Base-by-base conservation (phyloP, 495 filamentous ascomycete species). In the Rusavskia elegans region DNA sequence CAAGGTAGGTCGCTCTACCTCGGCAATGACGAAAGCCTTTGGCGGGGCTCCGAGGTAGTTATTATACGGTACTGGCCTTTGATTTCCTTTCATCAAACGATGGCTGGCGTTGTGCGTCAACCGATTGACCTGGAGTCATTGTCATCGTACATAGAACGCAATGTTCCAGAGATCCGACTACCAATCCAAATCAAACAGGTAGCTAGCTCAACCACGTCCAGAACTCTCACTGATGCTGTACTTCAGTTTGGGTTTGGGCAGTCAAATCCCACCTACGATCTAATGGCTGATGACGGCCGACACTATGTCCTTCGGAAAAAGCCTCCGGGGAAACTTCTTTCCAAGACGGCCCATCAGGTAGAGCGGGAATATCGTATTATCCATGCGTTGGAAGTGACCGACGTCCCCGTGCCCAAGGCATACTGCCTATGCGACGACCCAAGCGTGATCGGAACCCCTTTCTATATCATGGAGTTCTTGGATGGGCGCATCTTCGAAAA, bases 391-490 rank as follows among this genome's bases (percentile, higher is more conserved):
- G 77, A 79, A 23, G 61, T 69, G 20, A 90, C 85, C 17, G 79
- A 87, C 64, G 88, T 98, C 27, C 88, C 89, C 0, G 87, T 93
- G 0, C 90, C 92, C 14, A 82, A 78, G 63, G 77, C 87, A 2
- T 82, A 88, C 62, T 85, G 83, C 61, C 77, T 97, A 13, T 98
- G 92, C 68, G 79, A 89, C 58, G 90, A 98, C 63, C 60, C 63
- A 36, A 66, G 58, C 36, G 78, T 98, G 4, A 71, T 97, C 57
- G 92, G 87, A 23, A 97, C 89, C 4, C 77, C 85, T 14, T 98
- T 98, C 67, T 97, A 96, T 66, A 84, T 97, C 55, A 96, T 98
- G 90, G 79, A 84, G 55, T 96, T 89, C 63, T 71, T 96, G 48
- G 84, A 89, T 59, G 90, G 90, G 19, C 80, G 92, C 56, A 93